Base-by-base conservation (phyloP, 2,329 filamentous ascomycete genomes). In the Colletotrichum ledebouriae region DNA sequence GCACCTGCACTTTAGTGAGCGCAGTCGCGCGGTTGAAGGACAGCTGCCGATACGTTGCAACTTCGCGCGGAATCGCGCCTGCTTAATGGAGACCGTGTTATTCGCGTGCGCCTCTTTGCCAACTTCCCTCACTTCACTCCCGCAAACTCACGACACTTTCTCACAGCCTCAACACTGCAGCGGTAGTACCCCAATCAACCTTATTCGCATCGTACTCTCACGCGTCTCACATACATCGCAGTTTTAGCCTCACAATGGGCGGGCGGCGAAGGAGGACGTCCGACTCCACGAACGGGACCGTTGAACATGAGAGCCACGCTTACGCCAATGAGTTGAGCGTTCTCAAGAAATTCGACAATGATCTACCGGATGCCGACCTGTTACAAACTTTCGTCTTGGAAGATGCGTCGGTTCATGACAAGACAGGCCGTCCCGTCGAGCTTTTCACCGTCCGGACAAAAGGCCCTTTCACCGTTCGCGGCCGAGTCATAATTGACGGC, bases 381-480 rank as follows among this genome's bases (percentile, higher is more conserved):
- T 33, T 69, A 13, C 66, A 69, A 5, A 71, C 68, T 0, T 71
- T 65, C n/a, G 61, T 71, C 47, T 49, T 71, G 11, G 68, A 71
- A 58, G 64, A 92, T 74, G 90, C 86, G 42, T 82, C 86, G 17
- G 83, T 93, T n/a, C 84, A 87, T 70, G 79, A 81, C 56, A 82
- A 79, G 53, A 83, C 89, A 71, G 85, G 86, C 34, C 77, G 78
- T 33, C 75, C 87, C 3, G 86, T 85, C 33, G 92, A 87, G 73
- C 84, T 91, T 5, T 82, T 94, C 4, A 77, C 87, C 53, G 87
- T 90, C 3, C 85, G 87, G 72, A 77, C 85, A 0, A 81, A 87
- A 49, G 87, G 88, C 0, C 90, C 90, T 0, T 85, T 91, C 63
- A 84, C 84, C 6, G 81, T 93, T 12, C 84, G 85, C 13, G 92